phyloP scores from a whole-genome alignment of 345 rosid species.

The Geranium brycei region DNA sequence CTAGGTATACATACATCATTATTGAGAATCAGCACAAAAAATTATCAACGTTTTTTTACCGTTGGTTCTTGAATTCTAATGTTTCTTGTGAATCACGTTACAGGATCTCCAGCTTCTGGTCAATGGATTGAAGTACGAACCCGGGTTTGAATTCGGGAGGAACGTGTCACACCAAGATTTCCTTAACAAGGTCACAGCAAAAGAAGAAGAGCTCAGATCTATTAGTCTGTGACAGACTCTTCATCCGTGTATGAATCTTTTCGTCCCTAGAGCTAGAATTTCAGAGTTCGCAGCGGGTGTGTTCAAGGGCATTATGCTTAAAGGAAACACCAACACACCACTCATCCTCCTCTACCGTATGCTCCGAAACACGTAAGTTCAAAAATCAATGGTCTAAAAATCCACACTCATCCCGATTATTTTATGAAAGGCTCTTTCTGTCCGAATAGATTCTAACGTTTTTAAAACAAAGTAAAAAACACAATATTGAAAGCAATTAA shows the following conservation, averaged over 20 bases:
- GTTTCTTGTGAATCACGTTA: constrained; percentile 1
- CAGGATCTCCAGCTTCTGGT: neutral
- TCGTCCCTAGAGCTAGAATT: constrained; percentile 13
- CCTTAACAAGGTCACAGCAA: constrained; percentile 6
- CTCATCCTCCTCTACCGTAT: constrained; percentile 16
- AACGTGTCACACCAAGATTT: constrained; percentile 8
- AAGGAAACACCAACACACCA: constrained; percentile 11
- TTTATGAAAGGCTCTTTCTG: too few relatives aligned
- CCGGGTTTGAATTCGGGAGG: neutral
- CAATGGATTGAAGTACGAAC: neutral
- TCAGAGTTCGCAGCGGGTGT: constrained; percentile 7
- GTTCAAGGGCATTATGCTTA: constrained; percentile 13
- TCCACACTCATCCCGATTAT: too few relatives aligned
- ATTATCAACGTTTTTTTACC: neutral
- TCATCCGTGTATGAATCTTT: constrained; percentile 21
- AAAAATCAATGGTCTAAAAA: too few relatives aligned
- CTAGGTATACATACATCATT: constrained; percentile 10
- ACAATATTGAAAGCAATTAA: too few relatives aligned
- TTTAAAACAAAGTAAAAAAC: too few relatives aligned
- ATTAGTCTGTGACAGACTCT: neutral
- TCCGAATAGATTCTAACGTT: too few relatives aligned
- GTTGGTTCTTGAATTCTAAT: neutral
- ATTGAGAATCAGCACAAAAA: neutral
- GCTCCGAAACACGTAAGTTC: constrained; percentile 11
- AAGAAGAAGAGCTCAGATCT: neutral